Evolutionary conservation across 768 basidiomycete species (phyloP).

Genomic region (Lactarius indigo): DNA sequence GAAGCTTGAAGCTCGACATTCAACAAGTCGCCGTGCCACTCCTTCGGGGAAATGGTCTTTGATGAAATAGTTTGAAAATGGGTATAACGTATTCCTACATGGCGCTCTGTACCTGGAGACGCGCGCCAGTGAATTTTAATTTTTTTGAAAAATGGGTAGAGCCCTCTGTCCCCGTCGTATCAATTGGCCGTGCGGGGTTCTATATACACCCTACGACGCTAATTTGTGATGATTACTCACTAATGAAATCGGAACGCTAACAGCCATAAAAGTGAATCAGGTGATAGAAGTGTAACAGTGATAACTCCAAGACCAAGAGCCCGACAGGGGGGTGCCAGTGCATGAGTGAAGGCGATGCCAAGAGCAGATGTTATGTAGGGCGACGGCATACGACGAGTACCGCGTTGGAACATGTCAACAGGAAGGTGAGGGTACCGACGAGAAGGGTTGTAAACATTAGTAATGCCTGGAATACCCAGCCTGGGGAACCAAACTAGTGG

Average conservation of each 20-base stretch:
- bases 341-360: conserved; percentile 82
- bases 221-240: not conserved
- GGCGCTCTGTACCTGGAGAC: too few relatives aligned
- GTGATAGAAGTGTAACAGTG: conserved; percentile 53
- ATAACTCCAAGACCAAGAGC: conserved; percentile 45
- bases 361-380: conserved; percentile 53
- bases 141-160: too few relatives aligned
- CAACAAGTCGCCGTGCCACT: not conserved
- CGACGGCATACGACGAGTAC: conserved; percentile 71
- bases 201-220: conserved; percentile 73
- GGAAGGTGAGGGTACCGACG: conserved; percentile 61
- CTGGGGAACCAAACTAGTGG: conserved; percentile 34
- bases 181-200: conserved; percentile 51
- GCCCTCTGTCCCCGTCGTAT: conserved; percentile 41
- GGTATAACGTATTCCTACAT: too few relatives aligned
- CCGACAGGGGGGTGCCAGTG: conserved; percentile 82
- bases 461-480: conserved; percentile 72
- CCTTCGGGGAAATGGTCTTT: not conserved
- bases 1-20: too few relatives aligned
- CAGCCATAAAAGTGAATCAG: conserved; percentile 55
- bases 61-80: not conserved
- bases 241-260: not conserved
- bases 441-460: conserved; percentile 65
- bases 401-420: conserved; percentile 77
- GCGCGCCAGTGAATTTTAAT: too few relatives aligned